These are phyloP conservation scores for Heritiera littoralis DNA, from an alignment of 345 rosid species.

Conservation along the genomic window DNA sequence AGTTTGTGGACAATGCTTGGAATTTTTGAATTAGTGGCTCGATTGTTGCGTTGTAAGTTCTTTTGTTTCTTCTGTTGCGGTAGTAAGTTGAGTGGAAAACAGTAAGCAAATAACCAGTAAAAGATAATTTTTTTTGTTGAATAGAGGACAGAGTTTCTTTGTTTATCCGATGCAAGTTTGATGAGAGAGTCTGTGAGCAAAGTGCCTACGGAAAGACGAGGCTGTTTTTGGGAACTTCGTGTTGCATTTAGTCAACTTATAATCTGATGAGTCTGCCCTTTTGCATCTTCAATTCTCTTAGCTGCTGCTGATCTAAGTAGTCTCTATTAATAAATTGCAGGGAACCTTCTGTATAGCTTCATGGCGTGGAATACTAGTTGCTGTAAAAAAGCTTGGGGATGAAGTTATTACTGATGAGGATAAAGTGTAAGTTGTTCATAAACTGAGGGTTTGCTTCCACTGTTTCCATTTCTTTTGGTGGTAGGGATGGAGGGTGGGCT, in stretches of 20 bases:
- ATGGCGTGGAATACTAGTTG: slow-evolving; percentile 97
- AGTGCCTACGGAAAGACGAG: neutral
- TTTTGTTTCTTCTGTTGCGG: slow-evolving; percentile 3
- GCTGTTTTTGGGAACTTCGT: neutral
- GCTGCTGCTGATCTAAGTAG: neutral
- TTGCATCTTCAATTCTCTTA: neutral
- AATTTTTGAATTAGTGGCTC: neutral
- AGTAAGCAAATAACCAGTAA: neutral
- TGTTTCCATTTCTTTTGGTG: neutral
- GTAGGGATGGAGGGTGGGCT: neutral
- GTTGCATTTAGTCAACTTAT: neutral
- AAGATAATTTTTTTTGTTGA: neutral
- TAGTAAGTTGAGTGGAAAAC: neutral
- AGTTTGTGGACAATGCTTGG: neutral
- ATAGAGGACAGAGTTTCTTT: neutral
- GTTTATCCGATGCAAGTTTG: neutral
- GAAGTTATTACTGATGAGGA: slow-evolving; percentile 68
- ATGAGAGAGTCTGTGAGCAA: neutral
- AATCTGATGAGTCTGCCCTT: neutral
- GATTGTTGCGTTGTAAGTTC: neutral
- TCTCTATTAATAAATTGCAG: slow-evolving; percentile 39
- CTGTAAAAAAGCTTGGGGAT: slow-evolving; percentile 83
- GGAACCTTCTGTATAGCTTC: slow-evolving; percentile 78
- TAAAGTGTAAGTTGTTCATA: slow-evolving; percentile 67
- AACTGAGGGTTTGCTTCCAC: neutral